Base-by-base conservation (phyloP, 257 asterid species). In the Ilex asprella region DNA sequence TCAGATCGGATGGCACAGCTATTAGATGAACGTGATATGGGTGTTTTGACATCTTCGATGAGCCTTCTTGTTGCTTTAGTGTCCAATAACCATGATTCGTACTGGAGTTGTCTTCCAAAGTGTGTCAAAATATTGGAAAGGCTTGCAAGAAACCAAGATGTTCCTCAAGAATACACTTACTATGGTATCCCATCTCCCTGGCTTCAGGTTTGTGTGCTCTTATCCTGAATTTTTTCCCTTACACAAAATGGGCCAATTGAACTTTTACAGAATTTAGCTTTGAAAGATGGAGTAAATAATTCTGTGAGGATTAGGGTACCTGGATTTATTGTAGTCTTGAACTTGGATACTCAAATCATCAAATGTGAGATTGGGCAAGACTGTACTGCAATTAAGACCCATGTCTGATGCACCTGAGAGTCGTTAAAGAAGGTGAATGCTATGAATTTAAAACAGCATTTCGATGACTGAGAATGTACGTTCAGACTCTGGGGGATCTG, bases 171-270 rank as follows among this genome's bases (percentile, higher is more conserved):
- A 73, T 93, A 93, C 81, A 90, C 95, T 67, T 94, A 90, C 56
- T 87, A 94, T 81, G 99, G 97, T 62, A 90, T 94, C 71, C 99
- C 99, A 67, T 94, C 99, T 67, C 99, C 99, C 43, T 94, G 99
- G 99, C 97, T 93, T 78, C 99, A 93, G 97, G 99, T 92, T 55
- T 76, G 75, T 73, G 67, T 66, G 32, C 55, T 62, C 67, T 65
- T 77, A 41, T 59, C 67, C 58, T 47, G 27, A 9, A 30, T 46
- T n/a, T 39, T 61, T 50, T 21, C 27, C n/a, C 39, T 41, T 56
- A 44, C 46, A 16, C 55, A 16, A n/a, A 56, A 30, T 29, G 47
- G 15, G 50, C 41, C 41, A 35, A 35, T 3, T 3, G 5, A 3
- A 35, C 41, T 4, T 4, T 35, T 4, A 3, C 41, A 35, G 41